A percentile compares a stretch with the other conserved stretches of the same genome.
These are phyloP conservation scores for Podospora australis DNA, from an alignment of 495 filamentous ascomycete genomes.

Conservation along the genomic window DNA sequence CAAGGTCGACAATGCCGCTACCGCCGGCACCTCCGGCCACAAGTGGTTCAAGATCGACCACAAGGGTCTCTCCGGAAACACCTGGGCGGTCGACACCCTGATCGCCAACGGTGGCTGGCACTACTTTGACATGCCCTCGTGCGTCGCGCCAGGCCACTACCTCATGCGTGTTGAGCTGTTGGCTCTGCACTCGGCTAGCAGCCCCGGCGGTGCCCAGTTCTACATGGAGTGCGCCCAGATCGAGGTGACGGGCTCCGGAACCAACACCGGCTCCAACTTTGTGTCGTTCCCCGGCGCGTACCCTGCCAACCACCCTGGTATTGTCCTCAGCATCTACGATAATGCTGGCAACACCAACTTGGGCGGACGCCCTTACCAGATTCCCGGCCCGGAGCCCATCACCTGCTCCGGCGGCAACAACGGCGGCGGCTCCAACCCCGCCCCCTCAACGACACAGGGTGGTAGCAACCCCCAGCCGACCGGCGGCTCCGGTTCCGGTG, in stretches of 20 bases:
- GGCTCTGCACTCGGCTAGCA: slow-evolving; percentile 40
- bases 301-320: slow-evolving; percentile 40
- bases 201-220: slow-evolving; percentile 42
- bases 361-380: slow-evolving; percentile 33
- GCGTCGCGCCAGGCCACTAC: slow-evolving; percentile 42
- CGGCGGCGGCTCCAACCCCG: slow-evolving; percentile 8
- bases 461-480: background rate
- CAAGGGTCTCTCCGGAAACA: slow-evolving; percentile 33
- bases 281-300: slow-evolving; percentile 47
- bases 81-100: slow-evolving; percentile 15
- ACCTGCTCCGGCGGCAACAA: slow-evolving; percentile 23
- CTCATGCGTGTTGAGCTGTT: slow-evolving; percentile 49
- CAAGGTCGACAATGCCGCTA: slow-evolving; percentile 41
- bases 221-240: slow-evolving; percentile 46
- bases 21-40: slow-evolving; percentile 29
- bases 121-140: slow-evolving; percentile 40
- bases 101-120: slow-evolving; percentile 36
- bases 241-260: slow-evolving; percentile 43
- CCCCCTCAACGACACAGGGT: background rate
- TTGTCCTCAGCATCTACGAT: slow-evolving; percentile 39
- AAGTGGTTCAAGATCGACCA: slow-evolving; percentile 44
- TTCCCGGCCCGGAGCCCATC: slow-evolving; percentile 35
- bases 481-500: slow-evolving; percentile 3
- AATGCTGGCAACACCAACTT: slow-evolving; percentile 26
- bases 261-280: slow-evolving; percentile 29